phyloP scores from a whole-genome alignment of 2,329 filamentous ascomycete genomes.

The Passalora sequoiae region DNA sequence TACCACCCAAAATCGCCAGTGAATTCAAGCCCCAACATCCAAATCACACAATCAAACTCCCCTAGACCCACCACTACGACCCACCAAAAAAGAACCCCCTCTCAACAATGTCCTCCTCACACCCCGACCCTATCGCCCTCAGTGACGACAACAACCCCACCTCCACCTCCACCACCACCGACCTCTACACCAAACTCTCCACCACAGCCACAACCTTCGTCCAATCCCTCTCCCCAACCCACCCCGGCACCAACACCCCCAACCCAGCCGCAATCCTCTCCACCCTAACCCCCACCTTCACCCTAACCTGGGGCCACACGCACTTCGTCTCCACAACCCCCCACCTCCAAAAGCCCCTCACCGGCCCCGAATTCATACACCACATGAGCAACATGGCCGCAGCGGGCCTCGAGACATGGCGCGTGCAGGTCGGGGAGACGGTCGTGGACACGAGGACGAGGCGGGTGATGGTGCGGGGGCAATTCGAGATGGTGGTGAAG shows the following conservation, averaged over 20 bases:
- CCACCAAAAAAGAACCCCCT: no score
- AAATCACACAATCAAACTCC: no score
- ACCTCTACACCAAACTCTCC: constrained; percentile 14
- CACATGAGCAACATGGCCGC: constrained; percentile 27
- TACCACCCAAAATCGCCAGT: no score
- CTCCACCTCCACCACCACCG: no score
- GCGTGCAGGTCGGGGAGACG: no score
- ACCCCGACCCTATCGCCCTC: no score
- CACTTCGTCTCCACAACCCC: constrained; percentile 26
- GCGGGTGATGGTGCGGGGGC: constrained; percentile 23
- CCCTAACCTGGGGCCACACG: constrained; percentile 32
- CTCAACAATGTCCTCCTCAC: no score
- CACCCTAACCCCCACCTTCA: constrained; percentile 19
- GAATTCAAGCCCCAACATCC: no score
- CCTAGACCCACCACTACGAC: no score
- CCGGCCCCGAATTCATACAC: constrained; percentile 22
- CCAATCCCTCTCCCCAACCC: constrained; percentile 12
- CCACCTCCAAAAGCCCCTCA: constrained; percentile 19
- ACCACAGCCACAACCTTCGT: constrained; percentile 19
- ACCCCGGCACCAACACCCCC: constrained; percentile 17
- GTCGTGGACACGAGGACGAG: constrained; percentile 29
- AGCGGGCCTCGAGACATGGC: constrained; percentile 25
- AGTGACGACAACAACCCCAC: no score
- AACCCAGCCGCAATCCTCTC: constrained; percentile 21
- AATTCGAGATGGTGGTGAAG: constrained; percentile 28